These are phyloP conservation scores for Moelleriella libera DNA, from an alignment of 2,329 filamentous ascomycete genomes.

Conservation along the genomic window DNA sequence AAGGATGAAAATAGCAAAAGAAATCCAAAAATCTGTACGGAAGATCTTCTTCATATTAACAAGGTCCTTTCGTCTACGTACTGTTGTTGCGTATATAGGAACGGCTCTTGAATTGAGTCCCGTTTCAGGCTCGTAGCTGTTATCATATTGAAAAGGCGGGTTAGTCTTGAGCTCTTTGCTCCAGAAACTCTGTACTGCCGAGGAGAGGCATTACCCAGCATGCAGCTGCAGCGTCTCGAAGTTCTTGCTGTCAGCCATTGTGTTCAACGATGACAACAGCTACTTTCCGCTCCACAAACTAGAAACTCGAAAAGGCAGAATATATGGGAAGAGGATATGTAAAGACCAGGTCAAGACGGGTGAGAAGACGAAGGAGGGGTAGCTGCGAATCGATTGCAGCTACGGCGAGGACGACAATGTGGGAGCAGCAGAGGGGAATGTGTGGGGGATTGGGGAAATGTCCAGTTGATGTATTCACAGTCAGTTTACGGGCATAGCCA, in stretches of 20 bases:
- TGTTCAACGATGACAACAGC: neutral
- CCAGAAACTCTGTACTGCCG: no score
- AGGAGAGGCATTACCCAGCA: constrained; percentile 46
- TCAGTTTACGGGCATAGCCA: no score
- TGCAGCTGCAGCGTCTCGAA: constrained; percentile 83
- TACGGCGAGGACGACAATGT: no score
- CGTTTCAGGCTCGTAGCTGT: constrained; percentile 65
- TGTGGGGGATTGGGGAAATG: no score
- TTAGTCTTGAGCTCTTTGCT: no score
- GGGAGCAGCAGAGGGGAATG: no score
- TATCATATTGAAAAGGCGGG: neutral
- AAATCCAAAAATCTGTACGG: no score
- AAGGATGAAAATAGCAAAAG: no score
- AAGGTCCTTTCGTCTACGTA: constrained; percentile 10
- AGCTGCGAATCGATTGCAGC: no score
- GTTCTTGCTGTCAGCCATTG: constrained; percentile 35
- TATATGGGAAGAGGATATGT: neutral
- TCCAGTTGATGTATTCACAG: no score
- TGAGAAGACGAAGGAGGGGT: no score
- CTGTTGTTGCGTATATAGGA: constrained; percentile 89
- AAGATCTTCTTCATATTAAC: neutral
- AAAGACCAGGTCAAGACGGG: neutral
- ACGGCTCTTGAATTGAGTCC: constrained; percentile 79
- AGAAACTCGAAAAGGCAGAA: no score
- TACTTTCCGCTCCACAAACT: neutral